Percentiles rank a stretch among this genome's conserved stretches.
These are phyloP conservation scores for Dioscorea alata DNA, from an alignment of 106 monocot species.

Conservation along the genomic window DNA sequence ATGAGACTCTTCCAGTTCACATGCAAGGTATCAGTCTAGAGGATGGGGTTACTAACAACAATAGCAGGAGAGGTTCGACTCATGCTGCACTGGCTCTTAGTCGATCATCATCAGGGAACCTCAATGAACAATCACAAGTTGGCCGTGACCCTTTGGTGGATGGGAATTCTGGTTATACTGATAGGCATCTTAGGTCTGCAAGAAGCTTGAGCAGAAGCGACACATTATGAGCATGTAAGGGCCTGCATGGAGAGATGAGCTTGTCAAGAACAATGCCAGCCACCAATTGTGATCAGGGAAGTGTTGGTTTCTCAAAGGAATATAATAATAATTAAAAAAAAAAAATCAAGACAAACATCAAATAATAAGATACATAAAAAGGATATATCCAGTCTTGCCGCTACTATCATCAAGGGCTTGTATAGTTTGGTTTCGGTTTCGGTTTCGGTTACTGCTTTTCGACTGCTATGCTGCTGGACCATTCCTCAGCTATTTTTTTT, in stretches of 20 bases:
- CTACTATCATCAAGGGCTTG: background rate
- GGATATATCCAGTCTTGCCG: background rate
- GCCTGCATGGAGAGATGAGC: background rate
- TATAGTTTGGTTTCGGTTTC: background rate
- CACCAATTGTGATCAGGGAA: background rate
- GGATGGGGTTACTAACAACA: conserved; percentile 10
- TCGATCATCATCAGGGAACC: conserved; percentile 15
- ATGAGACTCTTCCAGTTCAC: conserved; percentile 11
- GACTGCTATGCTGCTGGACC: background rate
- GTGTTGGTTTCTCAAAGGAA: background rate
- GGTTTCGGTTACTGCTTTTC: background rate
- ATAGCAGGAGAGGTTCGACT: background rate
- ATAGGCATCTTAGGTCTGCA: background rate
- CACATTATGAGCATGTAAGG: background rate
- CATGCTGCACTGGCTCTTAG: conserved; percentile 17
- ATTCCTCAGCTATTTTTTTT: background rate
- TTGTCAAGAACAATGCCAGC: background rate
- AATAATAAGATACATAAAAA: background rate
- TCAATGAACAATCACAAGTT: background rate
- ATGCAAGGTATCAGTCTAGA: conserved; percentile 28
- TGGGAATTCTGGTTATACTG: background rate
- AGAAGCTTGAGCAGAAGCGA: conserved; percentile 2
- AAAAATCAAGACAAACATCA: background rate
- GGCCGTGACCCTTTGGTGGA: background rate
- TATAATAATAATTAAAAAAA: background rate